phyloP scores from a whole-genome alignment of 345 rosid species.

The Atalantia buxifolia region DNA sequence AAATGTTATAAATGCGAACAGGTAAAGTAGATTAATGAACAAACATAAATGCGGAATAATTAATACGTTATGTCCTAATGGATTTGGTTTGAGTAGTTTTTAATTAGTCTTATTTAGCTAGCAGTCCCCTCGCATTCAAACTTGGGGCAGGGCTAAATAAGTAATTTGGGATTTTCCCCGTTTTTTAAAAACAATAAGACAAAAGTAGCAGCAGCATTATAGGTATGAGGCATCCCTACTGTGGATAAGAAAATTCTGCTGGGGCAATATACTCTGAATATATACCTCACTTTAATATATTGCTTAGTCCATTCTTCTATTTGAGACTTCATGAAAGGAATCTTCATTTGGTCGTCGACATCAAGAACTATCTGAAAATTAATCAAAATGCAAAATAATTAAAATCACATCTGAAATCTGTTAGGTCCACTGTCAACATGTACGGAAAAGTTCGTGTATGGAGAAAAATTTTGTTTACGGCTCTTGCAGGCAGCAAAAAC shows the following conservation, averaged over 20 bases:
- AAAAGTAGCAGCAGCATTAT: background rate
- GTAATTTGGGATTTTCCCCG: no score
- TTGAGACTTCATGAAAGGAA: constrained; percentile 34
- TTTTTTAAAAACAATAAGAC: no score
- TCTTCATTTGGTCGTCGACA: constrained; percentile 42
- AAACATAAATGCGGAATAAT: no score
- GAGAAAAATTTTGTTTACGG: no score
- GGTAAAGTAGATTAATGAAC: background rate
- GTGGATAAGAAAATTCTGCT: background rate
- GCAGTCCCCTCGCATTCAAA: no score
- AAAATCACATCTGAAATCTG: background rate
- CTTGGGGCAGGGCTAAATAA: no score
- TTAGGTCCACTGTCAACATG: background rate
- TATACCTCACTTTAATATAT: constrained; percentile 28
- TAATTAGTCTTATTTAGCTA: no score
- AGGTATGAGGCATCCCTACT: background rate
- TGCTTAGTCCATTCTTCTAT: constrained; percentile 15
- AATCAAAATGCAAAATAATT: background rate
- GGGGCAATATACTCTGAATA: background rate
- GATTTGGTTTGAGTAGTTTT: no score
- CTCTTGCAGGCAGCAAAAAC: background rate
- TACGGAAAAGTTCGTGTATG: no score
- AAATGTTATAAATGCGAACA: background rate
- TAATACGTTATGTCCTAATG: no score
- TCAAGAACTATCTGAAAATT: constrained; percentile 37